Percentiles rank a stretch among this genome's conserved stretches.
phyloP scores from a whole-genome alignment of 495 filamentous ascomycete species.

The Lophiotrema nucula region DNA sequence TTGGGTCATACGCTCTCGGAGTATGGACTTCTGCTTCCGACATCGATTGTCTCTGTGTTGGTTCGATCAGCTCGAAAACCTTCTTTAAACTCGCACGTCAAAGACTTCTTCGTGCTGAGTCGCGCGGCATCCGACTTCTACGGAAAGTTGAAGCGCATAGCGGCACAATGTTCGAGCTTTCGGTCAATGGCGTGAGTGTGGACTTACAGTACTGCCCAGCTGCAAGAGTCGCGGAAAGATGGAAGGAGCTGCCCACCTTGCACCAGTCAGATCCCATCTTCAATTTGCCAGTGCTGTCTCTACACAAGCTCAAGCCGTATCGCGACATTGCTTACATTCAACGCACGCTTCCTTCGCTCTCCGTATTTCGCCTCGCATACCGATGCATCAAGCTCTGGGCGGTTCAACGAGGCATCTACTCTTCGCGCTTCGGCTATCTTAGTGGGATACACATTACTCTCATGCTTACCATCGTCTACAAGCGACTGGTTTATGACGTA shows the following conservation, averaged over 20 bases:
- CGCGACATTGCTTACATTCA: constrained; percentile 56
- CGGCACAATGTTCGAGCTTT: constrained; percentile 57
- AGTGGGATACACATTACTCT: constrained; percentile 59
- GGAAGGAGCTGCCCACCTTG: constrained; percentile 35
- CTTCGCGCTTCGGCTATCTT: constrained; percentile 57
- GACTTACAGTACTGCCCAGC: constrained; percentile 62
- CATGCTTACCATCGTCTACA: constrained; percentile 53
- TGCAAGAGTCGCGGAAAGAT: constrained; percentile 46
- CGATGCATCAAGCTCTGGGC: constrained; percentile 56
- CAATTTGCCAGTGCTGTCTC: constrained; percentile 46
- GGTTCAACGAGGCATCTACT: constrained; percentile 54
- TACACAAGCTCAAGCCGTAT: constrained; percentile 55
- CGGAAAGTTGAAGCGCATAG: constrained; percentile 52
- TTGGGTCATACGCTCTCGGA: constrained; percentile 60
- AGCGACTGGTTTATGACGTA: constrained; percentile 43
- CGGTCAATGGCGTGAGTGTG: constrained; percentile 50
- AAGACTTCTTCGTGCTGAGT: constrained; percentile 46
- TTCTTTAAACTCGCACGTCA: constrained; percentile 56
- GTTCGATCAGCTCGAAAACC: constrained; percentile 52
- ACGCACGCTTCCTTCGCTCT: constrained; percentile 52
- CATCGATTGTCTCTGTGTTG: constrained; percentile 59
- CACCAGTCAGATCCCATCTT: constrained; percentile 46
- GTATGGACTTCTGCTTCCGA: constrained; percentile 56
- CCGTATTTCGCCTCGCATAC: constrained; percentile 52
- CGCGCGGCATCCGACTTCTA: constrained; percentile 49